phyloP scores from a whole-genome alignment of 2,329 filamentous ascomycete species.

The Scedosporium boydii region DNA sequence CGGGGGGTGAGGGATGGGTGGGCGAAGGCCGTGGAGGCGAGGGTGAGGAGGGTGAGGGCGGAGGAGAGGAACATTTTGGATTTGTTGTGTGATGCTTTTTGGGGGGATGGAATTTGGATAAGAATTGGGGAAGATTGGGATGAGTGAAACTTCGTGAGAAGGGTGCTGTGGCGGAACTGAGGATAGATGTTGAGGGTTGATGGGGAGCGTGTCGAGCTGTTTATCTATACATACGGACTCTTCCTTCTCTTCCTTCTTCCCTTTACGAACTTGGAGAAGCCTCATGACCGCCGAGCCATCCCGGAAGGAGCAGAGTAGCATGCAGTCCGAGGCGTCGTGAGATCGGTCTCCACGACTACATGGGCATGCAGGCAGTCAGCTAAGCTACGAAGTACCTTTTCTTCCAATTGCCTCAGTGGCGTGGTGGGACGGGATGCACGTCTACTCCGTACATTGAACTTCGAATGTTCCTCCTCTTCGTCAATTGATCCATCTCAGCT shows the following conservation, averaged over 20 bases:
- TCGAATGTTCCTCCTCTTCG: not conserved
- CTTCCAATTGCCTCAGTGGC: not conserved
- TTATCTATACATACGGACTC: not conserved
- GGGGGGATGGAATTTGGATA: not conserved
- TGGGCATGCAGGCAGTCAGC: not conserved
- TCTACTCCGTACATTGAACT: not conserved
- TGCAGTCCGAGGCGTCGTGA: too few species aligned
- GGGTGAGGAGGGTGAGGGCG: constrained; percentile 4
- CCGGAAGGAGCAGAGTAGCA: too few species aligned
- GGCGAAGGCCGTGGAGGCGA: constrained; percentile 6
- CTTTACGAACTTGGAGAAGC: too few species aligned
- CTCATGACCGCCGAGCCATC: too few species aligned
- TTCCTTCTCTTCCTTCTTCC: too few species aligned
- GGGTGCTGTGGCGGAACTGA: not conserved
- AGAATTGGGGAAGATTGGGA: not conserved
- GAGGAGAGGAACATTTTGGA: constrained; percentile 8
- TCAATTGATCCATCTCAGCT: not conserved
- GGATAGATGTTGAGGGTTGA: not conserved
- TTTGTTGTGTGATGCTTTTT: not conserved
- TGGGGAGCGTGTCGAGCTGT: not conserved
- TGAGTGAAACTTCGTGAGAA: not conserved
- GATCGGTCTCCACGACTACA: too few species aligned
- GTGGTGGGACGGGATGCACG: not conserved
- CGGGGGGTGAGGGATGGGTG: constrained; percentile 7
- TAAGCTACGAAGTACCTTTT: not conserved